Conservation (phyloP, 352 stramenopile species). For the Phytopythium aichiense region DNA sequence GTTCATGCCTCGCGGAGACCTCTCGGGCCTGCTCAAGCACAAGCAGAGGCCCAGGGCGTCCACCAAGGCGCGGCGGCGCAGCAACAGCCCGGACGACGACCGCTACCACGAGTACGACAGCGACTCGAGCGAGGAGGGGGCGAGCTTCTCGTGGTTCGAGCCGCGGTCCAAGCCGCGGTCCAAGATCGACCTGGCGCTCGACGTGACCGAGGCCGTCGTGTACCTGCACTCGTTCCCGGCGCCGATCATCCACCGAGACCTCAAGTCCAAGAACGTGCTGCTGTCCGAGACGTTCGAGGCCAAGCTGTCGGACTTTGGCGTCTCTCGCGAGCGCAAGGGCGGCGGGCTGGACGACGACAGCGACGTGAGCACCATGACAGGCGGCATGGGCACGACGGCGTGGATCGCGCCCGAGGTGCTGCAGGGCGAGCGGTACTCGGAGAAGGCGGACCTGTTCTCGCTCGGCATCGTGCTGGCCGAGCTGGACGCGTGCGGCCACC, state of each 20-base stretch:
- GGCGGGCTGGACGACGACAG: conserved; percentile 10
- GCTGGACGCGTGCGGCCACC: conserved; percentile 37
- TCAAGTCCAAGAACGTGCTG: conserved; percentile 41
- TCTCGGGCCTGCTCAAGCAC: conserved; percentile 18
- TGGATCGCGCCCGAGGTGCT: conserved; percentile 76
- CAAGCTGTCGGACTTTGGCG: conserved; percentile 46
- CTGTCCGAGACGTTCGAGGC: conserved; percentile 21
- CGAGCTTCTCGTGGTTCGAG: conserved; percentile 15
- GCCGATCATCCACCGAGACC: conserved; percentile 45
- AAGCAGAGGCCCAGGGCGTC: background rate
- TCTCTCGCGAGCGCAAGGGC: conserved; percentile 23
- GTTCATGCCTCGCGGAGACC: conserved; percentile 36
- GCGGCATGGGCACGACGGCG: conserved; percentile 57
- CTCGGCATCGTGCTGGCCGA: conserved; percentile 61
- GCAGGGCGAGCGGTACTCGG: conserved; percentile 48
- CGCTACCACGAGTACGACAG: conserved; percentile 2
- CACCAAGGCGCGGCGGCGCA: background rate
- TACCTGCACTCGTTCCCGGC: conserved; percentile 36
- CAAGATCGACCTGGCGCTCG: conserved; percentile 27
- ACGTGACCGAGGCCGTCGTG: conserved; percentile 33
- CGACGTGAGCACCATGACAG: conserved; percentile 45
- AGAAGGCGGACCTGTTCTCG: conserved; percentile 74
- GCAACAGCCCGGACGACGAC: background rate
- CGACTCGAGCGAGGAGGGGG: background rate
- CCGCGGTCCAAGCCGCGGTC: background rate